Conservation (phyloP, 2,329 filamentous ascomycete genomes). For the Rutstroemia sydowiana region DNA sequence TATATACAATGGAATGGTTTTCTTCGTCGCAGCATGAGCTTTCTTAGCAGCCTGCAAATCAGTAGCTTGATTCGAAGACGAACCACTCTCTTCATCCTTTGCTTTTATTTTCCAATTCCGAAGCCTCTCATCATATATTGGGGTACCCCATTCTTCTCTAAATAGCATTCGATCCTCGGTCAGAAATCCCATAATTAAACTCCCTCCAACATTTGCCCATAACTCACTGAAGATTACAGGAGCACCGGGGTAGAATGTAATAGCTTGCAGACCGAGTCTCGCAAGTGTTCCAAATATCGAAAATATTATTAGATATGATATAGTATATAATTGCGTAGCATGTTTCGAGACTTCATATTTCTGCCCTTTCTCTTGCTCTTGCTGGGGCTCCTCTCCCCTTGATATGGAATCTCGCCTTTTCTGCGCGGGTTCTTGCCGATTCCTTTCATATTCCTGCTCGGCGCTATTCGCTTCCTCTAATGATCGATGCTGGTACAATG, state of each 20-base stretch:
- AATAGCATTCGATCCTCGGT: slow-evolving; percentile 73
- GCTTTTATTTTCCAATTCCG: slow-evolving; percentile 30
- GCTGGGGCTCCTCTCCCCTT: slow-evolving; percentile 6
- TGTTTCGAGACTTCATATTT: slow-evolving; percentile 37
- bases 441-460: slow-evolving; percentile 17
- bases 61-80: slow-evolving; percentile 16
- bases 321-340: slow-evolving; percentile 57
- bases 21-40: slow-evolving; percentile 60
- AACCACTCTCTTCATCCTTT: slow-evolving; percentile 34
- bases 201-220: slow-evolving; percentile 84
- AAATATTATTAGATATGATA: slow-evolving; percentile 81
- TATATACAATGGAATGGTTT: slow-evolving; percentile 82
- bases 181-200: slow-evolving; percentile 78
- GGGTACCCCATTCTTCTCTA: slow-evolving; percentile 54
- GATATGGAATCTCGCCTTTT: slow-evolving; percentile 3
- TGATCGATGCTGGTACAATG: slow-evolving; percentile 32
- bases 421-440: slow-evolving; percentile 5
- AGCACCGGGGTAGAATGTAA: slow-evolving; percentile 72
- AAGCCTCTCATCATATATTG: slow-evolving; percentile 33
- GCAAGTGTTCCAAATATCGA: slow-evolving; percentile 78
- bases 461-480: slow-evolving; percentile 32
- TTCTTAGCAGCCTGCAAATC: slow-evolving; percentile 44
- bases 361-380: slow-evolving; percentile 11
- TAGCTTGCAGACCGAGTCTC: slow-evolving; percentile 68
- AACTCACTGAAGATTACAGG: slow-evolving; percentile 67